Conservation (phyloP, 208 protist species). For the Trypanosoma brucei region DNA sequence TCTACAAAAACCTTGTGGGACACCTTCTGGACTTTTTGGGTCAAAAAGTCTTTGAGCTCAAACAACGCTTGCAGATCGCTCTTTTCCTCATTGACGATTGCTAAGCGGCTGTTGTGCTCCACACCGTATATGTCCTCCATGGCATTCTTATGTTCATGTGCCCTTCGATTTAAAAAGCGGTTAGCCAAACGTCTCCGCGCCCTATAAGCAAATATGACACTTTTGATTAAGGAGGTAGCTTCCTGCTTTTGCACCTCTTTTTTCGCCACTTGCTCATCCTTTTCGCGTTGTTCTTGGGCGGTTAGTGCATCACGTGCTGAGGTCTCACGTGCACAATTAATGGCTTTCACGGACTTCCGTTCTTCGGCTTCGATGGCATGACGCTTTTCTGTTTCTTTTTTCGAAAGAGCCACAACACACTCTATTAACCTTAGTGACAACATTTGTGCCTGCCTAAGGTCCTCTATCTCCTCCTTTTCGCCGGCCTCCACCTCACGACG, state of each 20-base stretch:
- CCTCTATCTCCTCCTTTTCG: not conserved
- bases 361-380: constrained; percentile 4
- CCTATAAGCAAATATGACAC: constrained; percentile 19
- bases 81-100: not conserved
- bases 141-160: constrained; percentile 21
- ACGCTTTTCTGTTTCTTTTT: constrained; percentile 1
- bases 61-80: not conserved
- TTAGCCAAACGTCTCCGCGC: constrained; percentile 15
- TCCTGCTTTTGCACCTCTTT: not conserved
- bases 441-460: not conserved
- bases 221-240: constrained; percentile 16
- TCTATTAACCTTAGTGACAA: not conserved
- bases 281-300: not conserved
- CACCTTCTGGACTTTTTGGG: not conserved
- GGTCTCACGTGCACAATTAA: not conserved
- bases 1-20: not conserved
- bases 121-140: constrained; percentile 2
- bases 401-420: not conserved
- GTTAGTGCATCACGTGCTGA: not conserved
- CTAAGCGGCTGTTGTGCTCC: not conserved
- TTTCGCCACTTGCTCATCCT: not conserved
- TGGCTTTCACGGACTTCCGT: not conserved
- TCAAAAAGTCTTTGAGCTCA: not conserved
- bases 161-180: constrained; percentile 21
- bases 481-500: constrained; percentile 1